Conservation (phyloP, 352 stramenopile genomes). For the Globisporangium nunn region DNA sequence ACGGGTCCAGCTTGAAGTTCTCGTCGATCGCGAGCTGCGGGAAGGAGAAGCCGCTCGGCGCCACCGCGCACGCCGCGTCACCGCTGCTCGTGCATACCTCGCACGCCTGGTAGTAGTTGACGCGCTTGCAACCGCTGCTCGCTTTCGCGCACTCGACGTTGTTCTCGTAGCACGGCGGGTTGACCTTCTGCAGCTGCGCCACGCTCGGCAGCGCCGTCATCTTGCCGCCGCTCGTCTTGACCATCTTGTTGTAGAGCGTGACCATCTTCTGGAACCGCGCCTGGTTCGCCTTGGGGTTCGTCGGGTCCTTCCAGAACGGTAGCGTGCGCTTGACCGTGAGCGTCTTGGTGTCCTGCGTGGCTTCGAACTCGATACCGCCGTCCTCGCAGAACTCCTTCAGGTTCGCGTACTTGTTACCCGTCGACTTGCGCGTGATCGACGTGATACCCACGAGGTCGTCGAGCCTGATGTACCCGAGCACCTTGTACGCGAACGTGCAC, state of each 20-base stretch:
- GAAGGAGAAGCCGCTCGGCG: conserved; percentile 36
- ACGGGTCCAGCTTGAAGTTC: conserved; percentile 11
- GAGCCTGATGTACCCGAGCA: conserved; percentile 47
- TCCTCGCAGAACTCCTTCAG: conserved; percentile 43
- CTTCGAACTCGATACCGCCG: conserved; percentile 41
- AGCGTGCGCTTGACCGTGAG: conserved; percentile 34
- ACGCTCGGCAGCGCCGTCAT: conserved; percentile 46
- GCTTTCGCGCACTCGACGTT: conserved; percentile 33
- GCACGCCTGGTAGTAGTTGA: conserved; percentile 60
- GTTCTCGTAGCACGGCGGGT: conserved; percentile 73
- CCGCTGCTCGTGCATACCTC: conserved; percentile 27
- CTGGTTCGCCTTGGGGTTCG: conserved; percentile 32
- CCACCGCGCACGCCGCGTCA: conserved; percentile 23
- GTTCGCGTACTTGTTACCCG: conserved; percentile 19
- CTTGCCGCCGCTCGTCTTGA: conserved; percentile 18
- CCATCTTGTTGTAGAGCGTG: conserved; percentile 48
- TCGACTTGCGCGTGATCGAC: conserved; percentile 17
- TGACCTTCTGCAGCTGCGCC: conserved; percentile 25
- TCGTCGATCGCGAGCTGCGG: conserved; percentile 32
- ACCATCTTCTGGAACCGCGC: conserved; percentile 43
- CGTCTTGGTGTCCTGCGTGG: conserved; percentile 20
- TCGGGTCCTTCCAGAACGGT: conserved; percentile 57
- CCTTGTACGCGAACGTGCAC: conserved; percentile 54
- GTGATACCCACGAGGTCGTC: conserved; percentile 64
- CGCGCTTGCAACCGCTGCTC: conserved; percentile 40